Conservation (phyloP, 345 rosid species). For the Hibiscus trionum region DNA sequence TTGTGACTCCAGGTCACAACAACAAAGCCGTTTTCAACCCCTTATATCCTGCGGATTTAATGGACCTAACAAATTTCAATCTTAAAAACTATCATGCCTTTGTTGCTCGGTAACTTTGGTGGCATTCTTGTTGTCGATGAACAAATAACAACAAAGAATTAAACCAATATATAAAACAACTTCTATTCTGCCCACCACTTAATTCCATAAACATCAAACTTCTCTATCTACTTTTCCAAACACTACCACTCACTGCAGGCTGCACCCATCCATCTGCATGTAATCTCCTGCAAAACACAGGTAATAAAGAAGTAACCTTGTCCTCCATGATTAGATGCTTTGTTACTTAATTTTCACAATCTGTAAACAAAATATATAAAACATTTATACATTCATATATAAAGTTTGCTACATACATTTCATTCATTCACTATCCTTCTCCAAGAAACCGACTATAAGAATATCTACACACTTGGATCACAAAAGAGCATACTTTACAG, state of each 20-base stretch:
- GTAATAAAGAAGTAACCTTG: no score
- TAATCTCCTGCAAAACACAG: no score
- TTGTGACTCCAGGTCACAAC: background rate
- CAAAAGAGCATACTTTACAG: conserved; percentile 10
- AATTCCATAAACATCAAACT: no score
- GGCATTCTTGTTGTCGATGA: background rate
- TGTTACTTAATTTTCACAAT: no score
- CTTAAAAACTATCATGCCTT: background rate
- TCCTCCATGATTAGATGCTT: no score
- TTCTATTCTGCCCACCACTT: no score
- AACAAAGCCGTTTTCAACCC: background rate
- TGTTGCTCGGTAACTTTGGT: background rate
- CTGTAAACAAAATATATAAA: background rate
- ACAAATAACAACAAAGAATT: background rate
- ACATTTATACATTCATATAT: background rate
- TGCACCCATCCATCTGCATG: no score
- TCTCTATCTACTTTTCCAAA: no score
- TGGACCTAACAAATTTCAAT: background rate
- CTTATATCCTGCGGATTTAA: background rate
- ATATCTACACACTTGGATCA: conserved; percentile 15
- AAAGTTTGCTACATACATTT: conserved; percentile 5
- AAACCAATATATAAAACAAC: no score
- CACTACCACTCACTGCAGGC: no score
- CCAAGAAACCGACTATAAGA: background rate
- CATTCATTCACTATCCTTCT: background rate